phyloP scores from a whole-genome alignment of 2,329 filamentous ascomycete genomes.

The Orbilia quercus region DNA sequence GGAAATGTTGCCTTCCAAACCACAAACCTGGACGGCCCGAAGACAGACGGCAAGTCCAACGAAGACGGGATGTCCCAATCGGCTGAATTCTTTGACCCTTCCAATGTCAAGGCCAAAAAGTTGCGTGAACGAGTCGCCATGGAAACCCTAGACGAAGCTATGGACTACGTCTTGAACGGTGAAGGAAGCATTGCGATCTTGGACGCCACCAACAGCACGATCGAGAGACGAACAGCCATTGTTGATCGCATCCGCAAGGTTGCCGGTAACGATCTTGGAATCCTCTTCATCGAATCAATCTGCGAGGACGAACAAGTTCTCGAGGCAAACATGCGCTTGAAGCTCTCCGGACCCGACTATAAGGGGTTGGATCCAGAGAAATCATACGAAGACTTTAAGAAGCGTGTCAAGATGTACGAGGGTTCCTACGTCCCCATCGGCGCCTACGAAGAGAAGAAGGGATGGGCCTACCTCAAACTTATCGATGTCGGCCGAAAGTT shows the following conservation, averaged over 20 bases:
- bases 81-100: constrained; percentile 91
- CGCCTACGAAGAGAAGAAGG: constrained; percentile 86
- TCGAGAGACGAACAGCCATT: constrained; percentile 82
- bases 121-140: constrained; percentile 91
- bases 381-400: constrained; percentile 89
- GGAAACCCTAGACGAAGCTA: constrained; percentile 88
- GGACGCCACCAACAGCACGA: constrained; percentile 96
- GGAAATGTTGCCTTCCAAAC: constrained; percentile 56
- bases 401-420: constrained; percentile 90
- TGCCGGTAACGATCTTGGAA: constrained; percentile 85
- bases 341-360: constrained; percentile 95
- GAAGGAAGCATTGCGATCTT: constrained; percentile 93
- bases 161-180: constrained; percentile 85
- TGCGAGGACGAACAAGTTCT: constrained; percentile 86
- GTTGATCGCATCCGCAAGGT: constrained; percentile 83
- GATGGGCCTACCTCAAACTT: constrained; percentile 95
- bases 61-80: constrained; percentile 80
- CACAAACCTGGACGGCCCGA: constrained; percentile 57
- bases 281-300: constrained; percentile 94
- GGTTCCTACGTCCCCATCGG: constrained; percentile 92
- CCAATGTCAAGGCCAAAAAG: constrained; percentile 82
- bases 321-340: constrained; percentile 96
- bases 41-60: constrained; percentile 59
- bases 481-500: constrained; percentile 96
- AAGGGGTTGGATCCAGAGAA: constrained; percentile 88